Conservation (phyloP, 106 monocot species). For the Dendrobium huoshanense region DNA sequence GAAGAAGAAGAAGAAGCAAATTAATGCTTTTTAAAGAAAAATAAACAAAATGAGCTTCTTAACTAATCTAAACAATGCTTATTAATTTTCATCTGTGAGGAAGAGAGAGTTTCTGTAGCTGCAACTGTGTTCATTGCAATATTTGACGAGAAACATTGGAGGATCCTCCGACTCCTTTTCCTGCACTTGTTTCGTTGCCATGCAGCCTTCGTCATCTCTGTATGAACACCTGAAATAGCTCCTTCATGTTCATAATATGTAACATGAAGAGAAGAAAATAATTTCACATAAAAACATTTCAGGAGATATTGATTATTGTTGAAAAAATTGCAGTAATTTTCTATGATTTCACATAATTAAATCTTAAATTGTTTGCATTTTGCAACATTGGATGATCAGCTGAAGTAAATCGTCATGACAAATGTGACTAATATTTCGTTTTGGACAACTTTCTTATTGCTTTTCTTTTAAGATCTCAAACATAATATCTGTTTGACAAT, state of each 20-base stretch:
- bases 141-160: constrained; percentile 16
- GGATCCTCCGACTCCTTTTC: constrained; percentile 14
- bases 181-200: constrained; percentile 31
- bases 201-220: constrained; percentile 27
- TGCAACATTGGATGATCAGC: too few relatives aligned
- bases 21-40: neutral
- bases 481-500: too few relatives aligned
- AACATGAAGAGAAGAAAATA: neutral
- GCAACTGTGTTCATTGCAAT: constrained; percentile 22
- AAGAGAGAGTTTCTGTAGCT: constrained; percentile 3
- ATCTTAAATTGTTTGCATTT: too few relatives aligned
- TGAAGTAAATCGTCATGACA: too few relatives aligned
- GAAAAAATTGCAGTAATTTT: too few relatives aligned
- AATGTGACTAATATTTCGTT: too few relatives aligned
- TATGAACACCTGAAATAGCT: constrained; percentile 27
- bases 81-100: neutral
- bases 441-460: too few relatives aligned
- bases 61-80: neutral
- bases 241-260: constrained; percentile 5
- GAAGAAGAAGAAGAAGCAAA: too few relatives aligned
- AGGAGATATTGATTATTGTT: too few relatives aligned
- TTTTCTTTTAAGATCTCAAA: too few relatives aligned
- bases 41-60: neutral
- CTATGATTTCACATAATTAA: too few relatives aligned
- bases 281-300: too few relatives aligned